Evolutionary conservation across 2,329 filamentous ascomycete genomes (phyloP).

Genomic region (Cadophora sp.): DNA sequence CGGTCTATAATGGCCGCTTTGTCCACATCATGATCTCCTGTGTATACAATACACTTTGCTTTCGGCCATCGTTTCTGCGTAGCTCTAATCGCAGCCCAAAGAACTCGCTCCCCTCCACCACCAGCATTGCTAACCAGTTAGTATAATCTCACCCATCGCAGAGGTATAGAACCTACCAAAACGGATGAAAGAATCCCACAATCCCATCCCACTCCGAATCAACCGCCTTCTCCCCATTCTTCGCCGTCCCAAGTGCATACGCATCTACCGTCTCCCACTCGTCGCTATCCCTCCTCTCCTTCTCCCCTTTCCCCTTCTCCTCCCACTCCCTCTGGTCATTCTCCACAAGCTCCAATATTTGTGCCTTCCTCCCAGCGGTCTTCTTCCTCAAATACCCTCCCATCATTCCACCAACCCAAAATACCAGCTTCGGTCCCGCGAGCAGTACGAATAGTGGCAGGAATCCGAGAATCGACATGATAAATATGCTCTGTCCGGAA

Average conservation of each 20-base stretch:
- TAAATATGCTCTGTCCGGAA: slow-evolving; percentile 39
- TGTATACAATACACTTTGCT: slow-evolving; percentile 91
- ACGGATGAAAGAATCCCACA: slow-evolving; percentile 96
- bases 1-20: slow-evolving; percentile 80
- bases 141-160: not conserved
- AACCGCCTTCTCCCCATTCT: slow-evolving; percentile 49
- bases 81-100: slow-evolving; percentile 93
- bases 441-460: slow-evolving; percentile 42
- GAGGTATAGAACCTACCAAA: slow-evolving; percentile 68
- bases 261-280: slow-evolving; percentile 76
- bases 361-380: slow-evolving; percentile 65
- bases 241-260: slow-evolving; percentile 52
- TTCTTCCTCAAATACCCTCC: slow-evolving; percentile 69
- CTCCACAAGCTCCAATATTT: slow-evolving; percentile 59
- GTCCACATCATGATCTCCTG: slow-evolving; percentile 87
- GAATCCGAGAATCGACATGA: slow-evolving; percentile 42
- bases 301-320: slow-evolving; percentile 38
- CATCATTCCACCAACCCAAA: slow-evolving; percentile 48
- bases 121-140: slow-evolving; percentile 77
- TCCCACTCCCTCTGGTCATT: slow-evolving; percentile 44
- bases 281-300: slow-evolving; percentile 55
- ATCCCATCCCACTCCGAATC: slow-evolving; percentile 79
- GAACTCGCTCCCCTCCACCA: slow-evolving; percentile 91
- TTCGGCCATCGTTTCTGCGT: slow-evolving; percentile 89
- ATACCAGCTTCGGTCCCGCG: slow-evolving; percentile 39